Percentiles rank a stretch among this genome's conserved stretches.
These are phyloP conservation scores for Globisporangium mamillatum DNA, from an alignment of 352 stramenopile species.

Conservation along the genomic window DNA sequence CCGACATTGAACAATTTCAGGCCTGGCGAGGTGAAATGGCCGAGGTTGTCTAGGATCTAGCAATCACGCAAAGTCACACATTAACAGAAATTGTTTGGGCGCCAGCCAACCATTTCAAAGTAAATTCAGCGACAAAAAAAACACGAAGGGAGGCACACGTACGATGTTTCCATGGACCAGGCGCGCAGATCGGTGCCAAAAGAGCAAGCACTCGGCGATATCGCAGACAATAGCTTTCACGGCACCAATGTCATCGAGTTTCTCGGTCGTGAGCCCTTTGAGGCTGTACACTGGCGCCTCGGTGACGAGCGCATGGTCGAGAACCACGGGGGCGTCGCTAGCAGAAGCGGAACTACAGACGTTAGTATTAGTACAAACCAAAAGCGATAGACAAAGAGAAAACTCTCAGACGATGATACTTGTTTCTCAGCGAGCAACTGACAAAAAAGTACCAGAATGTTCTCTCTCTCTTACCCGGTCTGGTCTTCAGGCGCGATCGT, in stretches of 20 bases:
- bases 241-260: constrained; percentile 27
- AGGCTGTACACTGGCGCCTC: constrained; percentile 57
- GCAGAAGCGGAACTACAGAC: constrained; percentile 14
- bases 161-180: constrained; percentile 70
- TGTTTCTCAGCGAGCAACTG: background rate
- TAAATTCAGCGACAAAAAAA: background rate
- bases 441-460: background rate
- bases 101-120: background rate
- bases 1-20: constrained; percentile 46
- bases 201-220: constrained; percentile 45
- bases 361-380: constrained; percentile 18
- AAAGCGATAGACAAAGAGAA: background rate
- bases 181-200: constrained; percentile 55
- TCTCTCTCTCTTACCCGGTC: constrained; percentile 34
- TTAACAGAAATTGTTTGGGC: background rate
- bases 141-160: constrained; percentile 5
- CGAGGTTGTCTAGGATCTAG: constrained; percentile 41
- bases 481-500: constrained; percentile 45
- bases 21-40: constrained; percentile 38
- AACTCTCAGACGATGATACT: background rate
- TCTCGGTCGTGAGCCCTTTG: constrained; percentile 30
- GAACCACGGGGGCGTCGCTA: constrained; percentile 45
- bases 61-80: background rate
- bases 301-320: constrained; percentile 55
- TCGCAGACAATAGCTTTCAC: constrained; percentile 35